Percentiles rank a stretch among this genome's conserved stretches.
Conservation (phyloP, 106 monocot genomes). For the Gastrodia elata region DNA sequence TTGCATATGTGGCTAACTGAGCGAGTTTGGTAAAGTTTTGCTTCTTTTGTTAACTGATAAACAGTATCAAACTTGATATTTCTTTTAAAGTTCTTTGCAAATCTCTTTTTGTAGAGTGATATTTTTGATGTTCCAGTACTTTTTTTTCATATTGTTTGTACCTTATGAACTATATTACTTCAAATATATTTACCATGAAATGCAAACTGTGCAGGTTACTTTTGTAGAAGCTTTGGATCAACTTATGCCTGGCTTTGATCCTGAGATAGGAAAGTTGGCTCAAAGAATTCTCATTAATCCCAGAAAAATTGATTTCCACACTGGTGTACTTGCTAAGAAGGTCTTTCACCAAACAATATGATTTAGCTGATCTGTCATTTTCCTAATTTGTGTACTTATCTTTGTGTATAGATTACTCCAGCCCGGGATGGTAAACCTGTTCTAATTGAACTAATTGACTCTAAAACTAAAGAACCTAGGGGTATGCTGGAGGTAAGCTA, state of each 20-base stretch:
- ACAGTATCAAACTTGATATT: background rate
- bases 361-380: background rate
- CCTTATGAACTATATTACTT: background rate
- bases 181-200: background rate
- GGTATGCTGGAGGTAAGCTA: slow-evolving; percentile 61
- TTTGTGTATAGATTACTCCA: slow-evolving; percentile 74
- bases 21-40: too few relatives aligned
- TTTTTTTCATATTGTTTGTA: background rate
- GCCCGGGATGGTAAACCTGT: slow-evolving; percentile 99
- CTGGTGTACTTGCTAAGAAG: slow-evolving; percentile 94
- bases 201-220: slow-evolving; percentile 48
- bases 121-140: background rate
- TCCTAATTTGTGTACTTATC: background rate
- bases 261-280: slow-evolving; percentile 94
- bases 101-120: background rate
- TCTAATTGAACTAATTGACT: slow-evolving; percentile 90
- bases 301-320: slow-evolving; percentile 87
- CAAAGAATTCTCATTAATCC: slow-evolving; percentile 93
- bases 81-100: background rate
- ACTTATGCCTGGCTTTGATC: slow-evolving; percentile 99
- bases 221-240: slow-evolving; percentile 98
- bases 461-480: slow-evolving; percentile 84
- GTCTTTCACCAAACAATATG: slow-evolving; percentile 17
- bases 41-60: too few relatives aligned
- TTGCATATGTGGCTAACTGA: too few relatives aligned